Base-by-base conservation (phyloP, 805 yeast species). In the Wickerhamomyces xylosicus region DNA sequence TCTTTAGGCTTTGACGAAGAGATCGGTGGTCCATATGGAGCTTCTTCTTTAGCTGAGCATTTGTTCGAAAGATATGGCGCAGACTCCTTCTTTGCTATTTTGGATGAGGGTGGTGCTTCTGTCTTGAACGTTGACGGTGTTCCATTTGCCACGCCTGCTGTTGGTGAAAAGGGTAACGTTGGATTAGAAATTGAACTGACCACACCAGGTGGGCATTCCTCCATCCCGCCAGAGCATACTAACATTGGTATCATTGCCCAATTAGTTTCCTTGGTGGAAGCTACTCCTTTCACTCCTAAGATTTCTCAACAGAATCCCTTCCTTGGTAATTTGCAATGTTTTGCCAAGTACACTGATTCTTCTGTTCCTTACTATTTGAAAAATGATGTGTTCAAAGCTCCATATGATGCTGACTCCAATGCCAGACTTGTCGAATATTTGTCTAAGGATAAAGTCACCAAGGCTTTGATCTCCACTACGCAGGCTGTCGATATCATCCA, bases 1-100 rank as follows among this genome's bases (percentile, higher is more conserved):
- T 74, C 85, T 0, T 72, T 78, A 50, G 94, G 94, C 1, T 80
- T 74, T 46, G 94, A 85, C 52, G 94, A 85, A 60, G 94, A 85
- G 55, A 64, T 71, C 34, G 92, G 92, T 8, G 46, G 52, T 11
- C 57, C 64, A 15, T 86, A 89, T 37, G 92, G 92, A 3, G 43
- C 49, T 0, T 36, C 40, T 11, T 38, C 57, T 14, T 58, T 40
- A 13, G 33, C 39, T 3, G 15, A 36, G 29, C 17, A 31, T 6
- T 34, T 41, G 15, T 16, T 18, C 22, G 40, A 38, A n/a, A 28
- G 39, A 4, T 36, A 38, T 82, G 28, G 66, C 69, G 9, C 42
- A 64, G 32, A 59, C 58, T 41, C 52, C 81, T 20, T 82, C 20
- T 72, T 73, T 45, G 69, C 79, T 17, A 61, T 84, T 37, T 55